Conservation (phyloP, 208 protist species). For the Crithidia expoeki region DNA sequence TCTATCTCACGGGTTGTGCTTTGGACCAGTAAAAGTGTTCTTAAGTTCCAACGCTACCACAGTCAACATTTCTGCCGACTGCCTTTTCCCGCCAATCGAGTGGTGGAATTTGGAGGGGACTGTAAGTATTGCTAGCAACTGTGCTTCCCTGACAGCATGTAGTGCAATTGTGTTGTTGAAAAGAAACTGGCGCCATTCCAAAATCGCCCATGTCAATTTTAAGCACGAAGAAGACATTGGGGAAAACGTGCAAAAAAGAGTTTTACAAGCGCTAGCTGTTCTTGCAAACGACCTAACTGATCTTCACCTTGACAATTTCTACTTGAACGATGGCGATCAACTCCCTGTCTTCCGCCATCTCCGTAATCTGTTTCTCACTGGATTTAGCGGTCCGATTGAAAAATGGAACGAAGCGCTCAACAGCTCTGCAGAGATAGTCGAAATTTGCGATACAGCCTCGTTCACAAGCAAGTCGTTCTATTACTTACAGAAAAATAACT, state of each 20-base stretch:
- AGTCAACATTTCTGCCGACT: neutral
- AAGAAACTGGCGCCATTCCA: neutral
- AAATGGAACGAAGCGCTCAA: conserved; percentile 12
- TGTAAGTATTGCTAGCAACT: neutral
- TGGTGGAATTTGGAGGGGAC: conserved; percentile 20
- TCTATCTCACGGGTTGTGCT: neutral
- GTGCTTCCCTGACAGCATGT: conserved; percentile 11
- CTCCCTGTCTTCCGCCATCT: neutral
- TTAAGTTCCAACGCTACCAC: neutral
- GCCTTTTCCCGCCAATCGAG: conserved; percentile 1
- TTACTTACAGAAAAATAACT: neutral
- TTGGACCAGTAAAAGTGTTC: neutral
- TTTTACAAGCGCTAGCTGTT: neutral
- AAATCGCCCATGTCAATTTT: conserved; percentile 5
- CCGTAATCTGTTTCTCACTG: conserved; percentile 1
- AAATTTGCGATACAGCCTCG: conserved; percentile 14
- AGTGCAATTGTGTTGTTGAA: neutral
- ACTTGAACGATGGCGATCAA: neutral
- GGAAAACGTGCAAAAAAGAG: neutral
- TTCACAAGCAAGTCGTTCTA: conserved; percentile 6
- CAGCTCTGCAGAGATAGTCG: neutral
- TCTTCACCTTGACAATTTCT: conserved; percentile 9
- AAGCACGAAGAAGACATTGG: conserved; percentile 15
- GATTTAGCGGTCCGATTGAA: conserved; percentile 6
- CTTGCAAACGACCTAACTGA: neutral